Base-by-base conservation (phyloP, 805 yeast genomes). In the Hanseniaspora clermontiae region DNA sequence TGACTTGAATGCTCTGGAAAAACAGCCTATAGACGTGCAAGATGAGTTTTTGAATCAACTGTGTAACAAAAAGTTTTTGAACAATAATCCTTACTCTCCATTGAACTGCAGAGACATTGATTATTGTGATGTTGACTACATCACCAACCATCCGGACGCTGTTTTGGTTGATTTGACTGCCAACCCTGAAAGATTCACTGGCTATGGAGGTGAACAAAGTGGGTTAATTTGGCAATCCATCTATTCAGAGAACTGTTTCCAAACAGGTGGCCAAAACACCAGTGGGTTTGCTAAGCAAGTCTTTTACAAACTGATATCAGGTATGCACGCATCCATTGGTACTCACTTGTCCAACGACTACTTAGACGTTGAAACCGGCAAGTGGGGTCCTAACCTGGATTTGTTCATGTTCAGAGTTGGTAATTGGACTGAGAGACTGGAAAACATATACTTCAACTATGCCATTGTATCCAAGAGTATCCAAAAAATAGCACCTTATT, bases 121-220 rank as follows among this genome's bases (percentile, higher is more conserved):
- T 63, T 86, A 84, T 71, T 82, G 87, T 65, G 86, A 82, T 65
- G 70, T 82, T 40, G 87, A 81, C 63, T 78, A 68, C 52, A 76
- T 74, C 49, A 76, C 77, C 48, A 79, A 77, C 61, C 58, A 56
- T 29, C 80, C 80, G 62, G 77, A 81, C 59, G 82, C 89, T 55
- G 96, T 88, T 1, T 83, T 84, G 63, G 95, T 93, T 32, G 88
- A 90, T 64, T 76, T 93, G 57, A 74, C 83, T 20, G 87, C 85
- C 55, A 95, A 95, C 65, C 96, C 96, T 0, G 99, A 93, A 69
- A 76, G 97, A 64, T 93, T 87, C 72, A 95, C 98, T 0, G 98
- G 98, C 0, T 93, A 93, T 65, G 85, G 89, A 36, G 98, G 98
- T 34, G 81, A 83, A 51, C 96, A 93, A 64, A 87, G 96, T 24